These are phyloP conservation scores for Maudiozyma turicensis DNA, from an alignment of 805 yeast genomes.

Conservation along the genomic window DNA sequence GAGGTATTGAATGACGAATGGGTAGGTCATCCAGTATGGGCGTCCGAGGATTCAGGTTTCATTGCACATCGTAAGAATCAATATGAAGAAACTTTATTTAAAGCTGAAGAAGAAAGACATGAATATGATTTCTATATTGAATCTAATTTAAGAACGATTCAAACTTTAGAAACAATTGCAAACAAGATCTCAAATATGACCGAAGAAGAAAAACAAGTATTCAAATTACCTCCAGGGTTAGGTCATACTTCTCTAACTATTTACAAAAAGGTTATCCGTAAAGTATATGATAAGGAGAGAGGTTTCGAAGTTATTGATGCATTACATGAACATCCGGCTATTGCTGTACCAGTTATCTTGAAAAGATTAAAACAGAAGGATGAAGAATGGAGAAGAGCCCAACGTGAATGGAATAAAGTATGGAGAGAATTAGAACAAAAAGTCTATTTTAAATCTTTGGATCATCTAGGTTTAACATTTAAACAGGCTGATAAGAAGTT, in stretches of 20 bases:
- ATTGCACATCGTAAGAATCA: conserved; percentile 98
- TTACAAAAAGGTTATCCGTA: conserved; percentile 86
- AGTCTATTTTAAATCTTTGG: conserved; percentile 85
- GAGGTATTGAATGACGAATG: conserved; percentile 96
- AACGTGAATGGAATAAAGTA: conserved; percentile 96
- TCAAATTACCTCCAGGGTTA: conserved; percentile 84
- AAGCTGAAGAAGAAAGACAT: conserved; percentile 95
- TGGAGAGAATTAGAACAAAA: conserved; percentile 98
- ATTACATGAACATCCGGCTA: conserved; percentile 86
- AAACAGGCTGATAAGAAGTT: conserved; percentile 94
- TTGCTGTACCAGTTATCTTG: conserved; percentile 88
- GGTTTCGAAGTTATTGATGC: conserved; percentile 96
- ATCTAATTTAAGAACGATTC: conserved; percentile 87
- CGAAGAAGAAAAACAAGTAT: conserved; percentile 73
- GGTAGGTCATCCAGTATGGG: conserved; percentile 99
- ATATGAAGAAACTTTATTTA: conserved; percentile 89
- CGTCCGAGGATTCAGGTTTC: conserved; percentile 97
- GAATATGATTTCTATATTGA: conserved; percentile 96
- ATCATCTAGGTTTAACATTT: conserved; percentile 90
- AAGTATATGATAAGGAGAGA: conserved; percentile 86
- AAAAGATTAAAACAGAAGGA: conserved; percentile 93
- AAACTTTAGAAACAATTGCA: conserved; percentile 89
- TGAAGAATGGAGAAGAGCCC: conserved; percentile 97
- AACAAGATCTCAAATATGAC: conserved; percentile 90
- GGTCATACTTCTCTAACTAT: conserved; percentile 89